A percentile compares a stretch with the other conserved stretches of the same genome.
These are phyloP conservation scores for Lagerstroemia speciosa DNA, from an alignment of 345 rosid species.

Conservation along the genomic window DNA sequence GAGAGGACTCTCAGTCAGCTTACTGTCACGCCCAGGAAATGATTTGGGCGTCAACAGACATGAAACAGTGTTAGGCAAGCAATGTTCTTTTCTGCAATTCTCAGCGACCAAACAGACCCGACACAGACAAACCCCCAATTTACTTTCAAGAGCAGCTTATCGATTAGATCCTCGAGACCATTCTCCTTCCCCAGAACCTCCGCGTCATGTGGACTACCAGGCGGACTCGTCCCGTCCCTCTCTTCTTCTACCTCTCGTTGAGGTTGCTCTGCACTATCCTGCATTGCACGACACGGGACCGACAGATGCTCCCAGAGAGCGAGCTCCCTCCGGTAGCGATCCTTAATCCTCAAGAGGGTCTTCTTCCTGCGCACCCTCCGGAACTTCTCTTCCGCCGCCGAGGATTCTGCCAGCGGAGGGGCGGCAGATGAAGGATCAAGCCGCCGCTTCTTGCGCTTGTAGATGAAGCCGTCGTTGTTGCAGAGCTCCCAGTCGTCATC, in stretches of 20 bases:
- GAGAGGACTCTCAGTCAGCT: not conserved
- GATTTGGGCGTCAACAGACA: not conserved
- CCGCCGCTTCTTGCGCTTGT: slow-evolving; percentile 54
- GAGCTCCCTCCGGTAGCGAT: slow-evolving; percentile 50
- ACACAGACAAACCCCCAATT: slow-evolving; percentile 14
- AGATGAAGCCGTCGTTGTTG: slow-evolving; percentile 72
- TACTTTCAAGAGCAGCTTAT: slow-evolving; percentile 59
- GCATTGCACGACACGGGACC: slow-evolving; percentile 42
- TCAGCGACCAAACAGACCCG: slow-evolving; percentile 1
- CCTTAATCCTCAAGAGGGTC: slow-evolving; percentile 40
- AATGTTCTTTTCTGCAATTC: not conserved
- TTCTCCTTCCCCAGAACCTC: slow-evolving; percentile 6
- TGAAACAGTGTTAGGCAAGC: not conserved
- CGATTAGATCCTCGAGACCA: slow-evolving; percentile 25
- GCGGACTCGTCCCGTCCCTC: slow-evolving; percentile 9
- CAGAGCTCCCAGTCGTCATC: slow-evolving; percentile 59
- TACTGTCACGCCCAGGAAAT: not conserved
- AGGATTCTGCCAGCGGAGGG: slow-evolving; percentile 17
- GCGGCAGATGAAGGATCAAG: slow-evolving; percentile 17
- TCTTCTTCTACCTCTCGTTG: slow-evolving; percentile 6
- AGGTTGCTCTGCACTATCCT: slow-evolving; percentile 28
- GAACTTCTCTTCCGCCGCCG: slow-evolving; percentile 31
- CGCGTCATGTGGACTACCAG: slow-evolving; percentile 9
- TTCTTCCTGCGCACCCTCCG: slow-evolving; percentile 36
- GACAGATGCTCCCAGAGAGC: slow-evolving; percentile 56